These are phyloP conservation scores for Helicostylum pulchrum DNA, from an alignment of 192 early-diverging fungal species.

Conservation along the genomic window DNA sequence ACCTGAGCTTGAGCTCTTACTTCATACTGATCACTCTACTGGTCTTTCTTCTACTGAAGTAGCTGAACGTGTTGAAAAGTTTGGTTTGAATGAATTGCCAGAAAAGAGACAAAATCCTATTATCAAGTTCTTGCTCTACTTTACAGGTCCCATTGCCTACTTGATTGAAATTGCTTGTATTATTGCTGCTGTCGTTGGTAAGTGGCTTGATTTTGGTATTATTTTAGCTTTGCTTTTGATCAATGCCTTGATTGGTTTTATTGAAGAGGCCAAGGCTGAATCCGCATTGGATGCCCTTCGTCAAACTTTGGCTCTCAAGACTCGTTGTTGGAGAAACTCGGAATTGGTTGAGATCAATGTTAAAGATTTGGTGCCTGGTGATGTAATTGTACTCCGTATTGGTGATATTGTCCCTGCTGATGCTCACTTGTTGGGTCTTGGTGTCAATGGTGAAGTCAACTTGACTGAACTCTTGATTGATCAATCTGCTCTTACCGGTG, in stretches of 20 bases:
- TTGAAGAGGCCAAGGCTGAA: constrained; percentile 92
- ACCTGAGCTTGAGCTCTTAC: constrained; percentile 71
- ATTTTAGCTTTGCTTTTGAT: constrained; percentile 73
- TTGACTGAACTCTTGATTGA: constrained; percentile 77
- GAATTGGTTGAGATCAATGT: constrained; percentile 67
- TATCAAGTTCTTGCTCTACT: constrained; percentile 82
- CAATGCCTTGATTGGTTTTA: constrained; percentile 91
- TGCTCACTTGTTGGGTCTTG: constrained; percentile 69
- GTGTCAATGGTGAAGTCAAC: constrained; percentile 62
- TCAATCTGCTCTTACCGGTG: constrained; percentile 89
- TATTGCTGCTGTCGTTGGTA: constrained; percentile 65
- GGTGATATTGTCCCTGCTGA: constrained; percentile 95
- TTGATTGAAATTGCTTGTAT: constrained; percentile 87
- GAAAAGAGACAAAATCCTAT: constrained; percentile 81
- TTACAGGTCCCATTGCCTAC: constrained; percentile 77
- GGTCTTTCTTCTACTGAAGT: constrained; percentile 74
- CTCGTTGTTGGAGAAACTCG: constrained; percentile 77
- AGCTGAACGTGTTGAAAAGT: constrained; percentile 59
- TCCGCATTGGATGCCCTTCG: constrained; percentile 91
- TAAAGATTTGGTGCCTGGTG: constrained; percentile 77
- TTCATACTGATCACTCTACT: constrained; percentile 76
- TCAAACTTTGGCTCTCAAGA: constrained; percentile 88
- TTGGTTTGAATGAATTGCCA: constrained; percentile 77
- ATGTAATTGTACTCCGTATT: constrained; percentile 76
- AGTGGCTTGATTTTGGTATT: constrained; percentile 79